Conservation (phyloP, 2,329 filamentous ascomycete species). For the Cryoendolithus antarcticus region DNA sequence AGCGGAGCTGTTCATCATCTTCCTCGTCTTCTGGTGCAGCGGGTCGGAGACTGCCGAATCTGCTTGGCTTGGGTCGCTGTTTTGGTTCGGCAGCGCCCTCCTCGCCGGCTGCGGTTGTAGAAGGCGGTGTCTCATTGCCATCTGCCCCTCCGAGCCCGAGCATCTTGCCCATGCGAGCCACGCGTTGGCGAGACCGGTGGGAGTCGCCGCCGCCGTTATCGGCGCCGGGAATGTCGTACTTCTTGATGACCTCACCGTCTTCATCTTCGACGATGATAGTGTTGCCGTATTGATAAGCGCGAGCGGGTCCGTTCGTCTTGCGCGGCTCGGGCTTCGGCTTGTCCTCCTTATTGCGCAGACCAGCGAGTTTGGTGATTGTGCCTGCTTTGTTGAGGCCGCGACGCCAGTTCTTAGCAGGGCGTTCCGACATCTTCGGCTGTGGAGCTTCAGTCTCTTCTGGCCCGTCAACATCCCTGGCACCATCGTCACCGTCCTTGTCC, state of each 20-base stretch:
- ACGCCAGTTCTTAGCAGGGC: constrained; percentile 28
- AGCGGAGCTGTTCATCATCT: constrained; percentile 61
- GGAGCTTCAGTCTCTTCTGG: constrained; percentile 53
- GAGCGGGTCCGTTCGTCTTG: constrained; percentile 55
- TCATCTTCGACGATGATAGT: constrained; percentile 84
- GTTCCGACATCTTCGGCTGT: constrained; percentile 11
- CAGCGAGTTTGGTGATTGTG: constrained; percentile 19
- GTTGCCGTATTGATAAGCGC: constrained; percentile 76
- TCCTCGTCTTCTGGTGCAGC: constrained; percentile 28
- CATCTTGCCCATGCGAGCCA: constrained; percentile 40
- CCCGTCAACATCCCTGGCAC: constrained; percentile 27
- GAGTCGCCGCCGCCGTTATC: constrained; percentile 5
- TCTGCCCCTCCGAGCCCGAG: constrained; percentile 29
- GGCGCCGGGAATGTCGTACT: constrained; percentile 50
- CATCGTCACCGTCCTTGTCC: too few relatives aligned
- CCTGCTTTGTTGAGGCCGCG: constrained; percentile 31
- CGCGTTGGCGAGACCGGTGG: constrained; percentile 26
- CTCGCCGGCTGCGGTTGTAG: background rate
- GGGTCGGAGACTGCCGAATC: too few relatives aligned
- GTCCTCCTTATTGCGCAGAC: constrained; percentile 8
- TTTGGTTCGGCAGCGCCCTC: background rate
- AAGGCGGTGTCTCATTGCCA: constrained; percentile 8
- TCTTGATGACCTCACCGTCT: constrained; percentile 75
- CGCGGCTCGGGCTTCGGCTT: constrained; percentile 27
- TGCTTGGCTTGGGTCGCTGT: constrained; percentile 1